Conservation (phyloP, 495 filamentous ascomycete species). For the Endocarpon pusillum region DNA sequence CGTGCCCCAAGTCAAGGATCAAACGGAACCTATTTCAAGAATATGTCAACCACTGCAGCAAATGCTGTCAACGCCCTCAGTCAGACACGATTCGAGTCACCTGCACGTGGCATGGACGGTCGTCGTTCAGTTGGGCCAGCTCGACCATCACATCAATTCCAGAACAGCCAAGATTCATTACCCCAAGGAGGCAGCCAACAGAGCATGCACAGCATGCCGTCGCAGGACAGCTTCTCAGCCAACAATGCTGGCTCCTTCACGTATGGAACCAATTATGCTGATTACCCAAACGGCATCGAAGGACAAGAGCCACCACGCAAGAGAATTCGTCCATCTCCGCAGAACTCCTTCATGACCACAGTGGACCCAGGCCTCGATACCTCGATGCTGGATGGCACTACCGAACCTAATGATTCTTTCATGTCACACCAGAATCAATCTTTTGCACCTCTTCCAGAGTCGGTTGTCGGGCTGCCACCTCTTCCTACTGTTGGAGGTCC, state of each 20-base stretch:
- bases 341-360: conserved; percentile 25
- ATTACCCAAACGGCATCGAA: conserved; percentile 35
- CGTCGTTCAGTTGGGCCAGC: conserved; percentile 31
- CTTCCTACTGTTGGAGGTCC: conserved; percentile 49
- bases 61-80: conserved; percentile 87
- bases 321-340: conserved; percentile 39
- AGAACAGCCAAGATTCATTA: conserved; percentile 45
- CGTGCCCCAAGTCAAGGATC: conserved; percentile 44
- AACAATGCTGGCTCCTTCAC: conserved; percentile 20
- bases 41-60: conserved; percentile 82
- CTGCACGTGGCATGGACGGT: conserved; percentile 36
- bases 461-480: conserved; percentile 44
- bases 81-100: conserved; percentile 86
- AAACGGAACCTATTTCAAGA: conserved; percentile 83
- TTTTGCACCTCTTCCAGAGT: conserved; percentile 33
- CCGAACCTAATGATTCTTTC: conserved; percentile 77
- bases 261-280: conserved; percentile 29
- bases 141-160: conserved; percentile 45
- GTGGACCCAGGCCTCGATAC: conserved; percentile 21
- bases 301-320: conserved; percentile 71
- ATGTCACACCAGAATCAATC: conserved; percentile 41
- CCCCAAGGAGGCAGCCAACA: conserved; percentile 42
- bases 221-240: conserved; percentile 43
- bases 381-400: conserved; percentile 46
- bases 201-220: conserved; percentile 44